A percentile compares a stretch with the other conserved stretches of the same genome.
Conservation (phyloP, 495 filamentous ascomycete species). For the Trichoderma asperelloides region DNA sequence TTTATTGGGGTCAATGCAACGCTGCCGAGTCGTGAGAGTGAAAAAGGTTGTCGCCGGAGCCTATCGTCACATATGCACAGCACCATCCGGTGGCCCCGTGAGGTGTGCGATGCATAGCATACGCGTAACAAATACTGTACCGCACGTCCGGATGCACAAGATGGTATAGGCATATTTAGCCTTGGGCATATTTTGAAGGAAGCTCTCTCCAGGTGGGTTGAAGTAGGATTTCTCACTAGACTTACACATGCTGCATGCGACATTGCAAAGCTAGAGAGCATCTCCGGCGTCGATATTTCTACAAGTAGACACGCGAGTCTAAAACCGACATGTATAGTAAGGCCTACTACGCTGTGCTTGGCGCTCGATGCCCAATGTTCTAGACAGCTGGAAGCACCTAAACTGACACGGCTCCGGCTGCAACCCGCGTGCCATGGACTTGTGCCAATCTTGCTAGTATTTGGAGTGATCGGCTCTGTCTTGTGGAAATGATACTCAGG, state of each 20-base stretch:
- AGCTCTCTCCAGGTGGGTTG: not conserved
- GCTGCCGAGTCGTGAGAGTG: not conserved
- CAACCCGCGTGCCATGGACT: not conserved
- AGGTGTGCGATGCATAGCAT: not conserved
- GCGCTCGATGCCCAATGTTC: not conserved
- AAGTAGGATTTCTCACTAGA: not conserved
- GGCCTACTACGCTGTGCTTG: not conserved
- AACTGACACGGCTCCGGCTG: not conserved
- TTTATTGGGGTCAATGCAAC: not conserved
- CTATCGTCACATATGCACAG: not conserved
- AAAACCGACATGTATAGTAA: not conserved
- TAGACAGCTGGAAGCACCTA: not conserved
- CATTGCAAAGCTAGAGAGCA: not conserved
- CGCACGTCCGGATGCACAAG: not conserved
- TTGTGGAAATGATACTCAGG: conserved; percentile 7
- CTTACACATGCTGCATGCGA: not conserved
- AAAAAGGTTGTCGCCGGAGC: not conserved
- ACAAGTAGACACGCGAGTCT: no score
- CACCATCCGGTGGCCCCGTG: not conserved
- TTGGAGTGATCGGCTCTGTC: not conserved
- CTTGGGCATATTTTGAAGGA: not conserved
- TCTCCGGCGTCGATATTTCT: not conserved
- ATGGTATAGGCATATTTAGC: not conserved
- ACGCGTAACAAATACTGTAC: not conserved
- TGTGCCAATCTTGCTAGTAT: not conserved